Percentiles rank a stretch among this genome's conserved stretches.
phyloP scores from a whole-genome alignment of 352 stramenopile species.

The Globisporangium polare region DNA sequence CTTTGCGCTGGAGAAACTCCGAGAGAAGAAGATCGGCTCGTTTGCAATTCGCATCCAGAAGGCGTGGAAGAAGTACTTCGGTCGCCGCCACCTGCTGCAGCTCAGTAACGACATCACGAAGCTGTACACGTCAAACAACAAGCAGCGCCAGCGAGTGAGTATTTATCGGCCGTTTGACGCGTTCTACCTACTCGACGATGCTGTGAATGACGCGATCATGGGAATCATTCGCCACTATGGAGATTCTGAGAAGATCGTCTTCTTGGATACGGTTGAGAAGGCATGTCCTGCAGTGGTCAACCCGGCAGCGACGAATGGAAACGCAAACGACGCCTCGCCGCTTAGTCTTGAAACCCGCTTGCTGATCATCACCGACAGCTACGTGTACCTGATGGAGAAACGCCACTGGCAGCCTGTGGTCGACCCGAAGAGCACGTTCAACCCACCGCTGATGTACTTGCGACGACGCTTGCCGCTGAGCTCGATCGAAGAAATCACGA shows the following conservation, averaged over 20 bases:
- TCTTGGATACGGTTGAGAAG: conserved; percentile 76
- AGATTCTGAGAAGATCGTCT: conserved; percentile 83
- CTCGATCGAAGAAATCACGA: conserved; percentile 68
- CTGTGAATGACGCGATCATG: conserved; percentile 57
- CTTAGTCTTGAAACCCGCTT: conserved; percentile 39
- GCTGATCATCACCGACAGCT: conserved; percentile 66
- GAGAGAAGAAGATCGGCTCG: conserved; percentile 74
- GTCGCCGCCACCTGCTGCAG: conserved; percentile 76
- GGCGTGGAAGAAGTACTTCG: conserved; percentile 78
- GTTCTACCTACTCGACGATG: conserved; percentile 73
- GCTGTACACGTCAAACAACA: conserved; percentile 73
- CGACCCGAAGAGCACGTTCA: conserved; percentile 52
- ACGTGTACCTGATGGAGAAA: conserved; percentile 81
- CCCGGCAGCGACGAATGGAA: not conserved
- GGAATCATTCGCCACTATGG: conserved; percentile 68
- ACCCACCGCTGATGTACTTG: conserved; percentile 65
- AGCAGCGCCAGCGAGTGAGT: conserved; percentile 81
- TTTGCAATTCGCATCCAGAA: conserved; percentile 82
- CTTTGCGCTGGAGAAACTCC: conserved; percentile 86
- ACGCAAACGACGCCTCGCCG: conserved; percentile 26
- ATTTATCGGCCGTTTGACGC: conserved; percentile 86
- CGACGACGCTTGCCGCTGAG: conserved; percentile 58
- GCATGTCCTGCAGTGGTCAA: conserved; percentile 23
- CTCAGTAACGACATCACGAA: conserved; percentile 86
- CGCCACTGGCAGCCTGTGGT: conserved; percentile 48